phyloP scores from a whole-genome alignment of 495 filamentous ascomycete genomes.

The Penicillium lividum region DNA sequence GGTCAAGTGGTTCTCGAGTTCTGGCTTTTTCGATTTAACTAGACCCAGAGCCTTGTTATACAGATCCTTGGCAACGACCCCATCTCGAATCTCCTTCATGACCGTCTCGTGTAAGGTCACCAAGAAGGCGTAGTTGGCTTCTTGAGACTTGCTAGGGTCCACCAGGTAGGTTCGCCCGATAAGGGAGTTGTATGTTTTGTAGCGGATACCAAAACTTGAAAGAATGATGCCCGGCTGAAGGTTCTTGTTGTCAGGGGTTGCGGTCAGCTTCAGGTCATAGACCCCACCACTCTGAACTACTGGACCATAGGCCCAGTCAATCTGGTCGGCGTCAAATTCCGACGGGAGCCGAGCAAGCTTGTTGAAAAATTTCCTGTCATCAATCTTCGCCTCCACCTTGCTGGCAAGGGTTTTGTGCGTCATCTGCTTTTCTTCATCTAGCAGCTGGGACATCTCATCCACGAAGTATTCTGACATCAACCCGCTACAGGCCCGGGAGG shows the following conservation, averaged over 20 bases:
- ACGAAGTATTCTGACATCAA: constrained; percentile 93
- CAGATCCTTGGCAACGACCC: constrained; percentile 82
- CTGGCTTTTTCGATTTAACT: constrained; percentile 85
- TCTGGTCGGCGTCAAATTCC: constrained; percentile 85
- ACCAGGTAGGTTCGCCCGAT: constrained; percentile 94
- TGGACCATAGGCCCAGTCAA: constrained; percentile 94
- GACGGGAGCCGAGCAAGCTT: constrained; percentile 76
- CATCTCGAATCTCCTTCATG: constrained; percentile 88
- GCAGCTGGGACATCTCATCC: constrained; percentile 92
- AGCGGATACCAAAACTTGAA: constrained; percentile 84
- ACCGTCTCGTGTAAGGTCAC: constrained; percentile 78
- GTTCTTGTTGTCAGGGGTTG: constrained; percentile 74
- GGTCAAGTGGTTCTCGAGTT: constrained; percentile 88
- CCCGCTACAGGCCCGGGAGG: constrained; percentile 87
- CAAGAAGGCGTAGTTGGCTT: constrained; percentile 93
- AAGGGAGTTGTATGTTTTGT: constrained; percentile 89
- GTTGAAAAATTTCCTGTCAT: constrained; percentile 89
- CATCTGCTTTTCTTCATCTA: constrained; percentile 95
- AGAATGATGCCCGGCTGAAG: constrained; percentile 94
- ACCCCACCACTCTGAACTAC: constrained; percentile 92
- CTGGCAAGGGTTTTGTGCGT: constrained; percentile 80
- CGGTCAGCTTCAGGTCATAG: constrained; percentile 81
- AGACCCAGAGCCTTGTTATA: constrained; percentile 81
- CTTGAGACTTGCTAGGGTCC: constrained; percentile 92
- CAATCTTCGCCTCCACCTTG: constrained; percentile 86